Conservation (phyloP, 257 asterid species). For the Anisodus tanguticus region DNA sequence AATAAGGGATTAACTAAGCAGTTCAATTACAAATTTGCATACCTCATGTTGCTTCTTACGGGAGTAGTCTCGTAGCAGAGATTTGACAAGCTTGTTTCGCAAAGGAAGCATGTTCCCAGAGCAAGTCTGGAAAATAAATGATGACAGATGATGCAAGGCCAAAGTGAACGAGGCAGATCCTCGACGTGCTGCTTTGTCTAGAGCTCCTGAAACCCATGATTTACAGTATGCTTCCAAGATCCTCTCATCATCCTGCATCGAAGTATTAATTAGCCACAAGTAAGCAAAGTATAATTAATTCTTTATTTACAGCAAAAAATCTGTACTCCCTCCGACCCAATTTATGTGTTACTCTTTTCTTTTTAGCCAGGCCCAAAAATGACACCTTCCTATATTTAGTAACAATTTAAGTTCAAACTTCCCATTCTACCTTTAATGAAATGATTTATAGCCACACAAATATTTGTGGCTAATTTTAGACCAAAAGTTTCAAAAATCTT, state of each 20-base stretch:
- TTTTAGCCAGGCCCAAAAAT: too few species aligned
- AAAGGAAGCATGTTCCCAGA: constrained; percentile 45
- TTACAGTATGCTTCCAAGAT: constrained; percentile 79
- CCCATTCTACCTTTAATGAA: too few species aligned
- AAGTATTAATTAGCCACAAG: constrained; percentile 23
- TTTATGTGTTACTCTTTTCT: too few species aligned
- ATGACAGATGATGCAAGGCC: constrained; percentile 78
- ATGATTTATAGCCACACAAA: too few species aligned
- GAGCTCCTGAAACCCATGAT: constrained; percentile 87
- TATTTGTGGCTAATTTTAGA: too few species aligned
- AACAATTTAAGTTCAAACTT: too few species aligned
- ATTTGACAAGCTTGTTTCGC: constrained; percentile 70
- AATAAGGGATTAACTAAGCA: not conserved
- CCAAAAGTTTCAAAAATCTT: too few species aligned
- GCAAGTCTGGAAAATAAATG: constrained; percentile 59
- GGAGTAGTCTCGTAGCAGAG: constrained; percentile 73
- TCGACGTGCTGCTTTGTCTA: constrained; percentile 77
- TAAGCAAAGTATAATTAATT: not conserved
- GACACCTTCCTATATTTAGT: too few species aligned
- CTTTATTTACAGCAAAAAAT: not conserved
- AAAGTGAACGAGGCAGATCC: constrained; percentile 61
- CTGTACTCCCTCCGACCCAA: too few species aligned
- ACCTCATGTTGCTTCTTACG: constrained; percentile 81
- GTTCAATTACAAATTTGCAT: constrained; percentile 27
- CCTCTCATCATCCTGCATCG: constrained; percentile 76